Percentiles rank a stretch among this genome's conserved stretches.
Conservation (phyloP, 768 basidiomycete species). For the Tricholoma saponaceum region DNA sequence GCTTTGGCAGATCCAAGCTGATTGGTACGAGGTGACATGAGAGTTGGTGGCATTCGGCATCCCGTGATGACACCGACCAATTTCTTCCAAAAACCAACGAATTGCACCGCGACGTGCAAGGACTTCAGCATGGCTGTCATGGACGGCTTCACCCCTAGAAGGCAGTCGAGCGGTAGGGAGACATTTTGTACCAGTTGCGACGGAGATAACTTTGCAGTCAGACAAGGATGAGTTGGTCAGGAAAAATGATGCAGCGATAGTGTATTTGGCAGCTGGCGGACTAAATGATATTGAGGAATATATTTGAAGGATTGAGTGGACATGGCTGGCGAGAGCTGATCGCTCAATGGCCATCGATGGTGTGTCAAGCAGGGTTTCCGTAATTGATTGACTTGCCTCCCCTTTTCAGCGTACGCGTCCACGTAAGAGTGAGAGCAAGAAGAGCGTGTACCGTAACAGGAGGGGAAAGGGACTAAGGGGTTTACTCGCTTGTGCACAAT, state of each 20-base stretch:
- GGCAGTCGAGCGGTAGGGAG: constrained; percentile 64
- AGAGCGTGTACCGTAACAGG: no score
- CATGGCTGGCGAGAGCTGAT: not conserved
- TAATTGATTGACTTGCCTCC: no score
- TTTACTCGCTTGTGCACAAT: no score
- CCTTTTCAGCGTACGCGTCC: no score
- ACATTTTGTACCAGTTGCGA: constrained; percentile 86
- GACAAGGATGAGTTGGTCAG: constrained; percentile 20
- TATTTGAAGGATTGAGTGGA: constrained; percentile 33
- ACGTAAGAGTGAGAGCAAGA: no score
- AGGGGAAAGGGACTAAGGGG: no score
- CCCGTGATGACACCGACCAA: constrained; percentile 29
- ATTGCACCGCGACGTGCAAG: constrained; percentile 78
- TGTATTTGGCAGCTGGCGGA: constrained; percentile 56
- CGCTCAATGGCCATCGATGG: constrained; percentile 6
- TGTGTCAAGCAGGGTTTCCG: no score
- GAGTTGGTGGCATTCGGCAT: not conserved
- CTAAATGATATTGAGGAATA: constrained; percentile 45
- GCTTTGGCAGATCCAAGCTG: constrained; percentile 45
- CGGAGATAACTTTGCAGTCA: constrained; percentile 54
- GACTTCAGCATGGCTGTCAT: constrained; percentile 91
- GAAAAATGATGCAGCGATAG: constrained; percentile 59
- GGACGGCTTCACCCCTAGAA: constrained; percentile 68
- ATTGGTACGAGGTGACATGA: constrained; percentile 20
- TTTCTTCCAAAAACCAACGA: constrained; percentile 79